phyloP scores from a whole-genome alignment of 164 flowering plant genomes.

The Dillenia suffruticosa region DNA sequence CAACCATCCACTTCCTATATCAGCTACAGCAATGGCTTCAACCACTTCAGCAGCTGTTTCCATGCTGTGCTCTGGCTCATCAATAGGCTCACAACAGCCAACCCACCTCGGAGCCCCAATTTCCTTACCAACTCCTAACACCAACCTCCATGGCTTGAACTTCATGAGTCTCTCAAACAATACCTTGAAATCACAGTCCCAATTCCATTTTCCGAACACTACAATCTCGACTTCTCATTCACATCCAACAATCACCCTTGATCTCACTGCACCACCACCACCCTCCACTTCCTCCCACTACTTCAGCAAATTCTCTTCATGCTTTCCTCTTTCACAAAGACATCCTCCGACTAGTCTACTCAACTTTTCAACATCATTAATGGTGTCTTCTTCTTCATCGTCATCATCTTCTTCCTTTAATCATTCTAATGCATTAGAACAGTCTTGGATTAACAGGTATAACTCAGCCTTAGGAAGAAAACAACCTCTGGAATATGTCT shows the following conservation, averaged over 20 bases:
- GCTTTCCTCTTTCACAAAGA: slow-evolving; percentile 10
- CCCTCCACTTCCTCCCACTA: slow-evolving; percentile 6
- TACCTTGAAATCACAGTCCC: background rate
- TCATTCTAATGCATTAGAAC: too few species aligned
- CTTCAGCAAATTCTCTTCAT: slow-evolving; percentile 17
- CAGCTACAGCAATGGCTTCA: slow-evolving; percentile 49
- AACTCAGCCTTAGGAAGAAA: too few species aligned
- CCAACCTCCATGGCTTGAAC: too few species aligned
- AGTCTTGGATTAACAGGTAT: too few species aligned
- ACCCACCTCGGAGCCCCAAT: too few species aligned
- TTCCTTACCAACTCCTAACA: too few species aligned
- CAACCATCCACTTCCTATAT: slow-evolving; percentile 45
- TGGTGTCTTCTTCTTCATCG: background rate
- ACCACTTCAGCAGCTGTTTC: slow-evolving; percentile 10
- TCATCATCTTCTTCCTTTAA: slow-evolving; percentile 1
- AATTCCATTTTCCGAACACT: slow-evolving; percentile 20
- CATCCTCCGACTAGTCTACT: slow-evolving; percentile 17
- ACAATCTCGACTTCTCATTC: slow-evolving; percentile 17
- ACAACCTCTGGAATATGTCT: too few species aligned
- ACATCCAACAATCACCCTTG: slow-evolving; percentile 45
- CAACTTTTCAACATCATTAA: slow-evolving; percentile 22
- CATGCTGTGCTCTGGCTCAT: slow-evolving; percentile 34
- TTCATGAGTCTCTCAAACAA: too few species aligned
- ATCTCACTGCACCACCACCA: slow-evolving; percentile 30
- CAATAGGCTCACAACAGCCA: slow-evolving; percentile 2